Conservation (phyloP, 768 basidiomycete genomes). For the Trametes cingulata region DNA sequence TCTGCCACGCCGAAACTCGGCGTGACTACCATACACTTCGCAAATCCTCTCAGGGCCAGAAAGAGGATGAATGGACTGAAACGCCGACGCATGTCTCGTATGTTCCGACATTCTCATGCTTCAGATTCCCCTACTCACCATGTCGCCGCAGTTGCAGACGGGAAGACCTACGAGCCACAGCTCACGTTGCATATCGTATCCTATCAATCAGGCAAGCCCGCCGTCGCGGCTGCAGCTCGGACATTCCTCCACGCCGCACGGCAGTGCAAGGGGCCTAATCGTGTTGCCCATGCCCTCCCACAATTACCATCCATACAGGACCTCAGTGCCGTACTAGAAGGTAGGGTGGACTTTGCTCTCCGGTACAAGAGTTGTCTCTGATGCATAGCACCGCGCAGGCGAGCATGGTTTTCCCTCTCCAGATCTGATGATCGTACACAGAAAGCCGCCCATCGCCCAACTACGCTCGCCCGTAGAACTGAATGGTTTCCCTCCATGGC, state of each 20-base stretch:
- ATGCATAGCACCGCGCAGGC: slow-evolving; percentile 34
- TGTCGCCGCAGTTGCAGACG: background rate
- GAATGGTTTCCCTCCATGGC: slow-evolving; percentile 83
- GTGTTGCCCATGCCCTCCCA: background rate
- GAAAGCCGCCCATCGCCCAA: slow-evolving; percentile 42
- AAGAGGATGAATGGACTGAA: slow-evolving; percentile 16
- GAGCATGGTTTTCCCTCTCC: slow-evolving; percentile 60
- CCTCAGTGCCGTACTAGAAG: slow-evolving; percentile 60
- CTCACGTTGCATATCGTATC: slow-evolving; percentile 60
- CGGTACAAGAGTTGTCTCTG: background rate
- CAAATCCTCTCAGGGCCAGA: background rate
- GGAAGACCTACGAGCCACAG: slow-evolving; percentile 14
- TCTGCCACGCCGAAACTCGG: slow-evolving; percentile 17
- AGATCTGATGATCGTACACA: slow-evolving; percentile 77
- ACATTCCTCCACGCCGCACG: slow-evolving; percentile 39
- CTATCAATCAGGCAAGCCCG: slow-evolving; percentile 61
- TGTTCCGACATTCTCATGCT: slow-evolving; percentile 1
- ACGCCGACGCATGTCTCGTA: slow-evolving; percentile 27
- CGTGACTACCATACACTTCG: slow-evolving; percentile 23
- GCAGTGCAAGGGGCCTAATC: background rate
- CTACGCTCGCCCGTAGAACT: slow-evolving; percentile 57
- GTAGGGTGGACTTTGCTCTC: slow-evolving; percentile 34
- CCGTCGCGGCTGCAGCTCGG: slow-evolving; percentile 57
- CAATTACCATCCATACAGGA: slow-evolving; percentile 34
- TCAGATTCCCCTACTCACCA: background rate